Percentiles rank a stretch among this genome's conserved stretches.
These are phyloP conservation scores for Apiospora aurea DNA, from an alignment of 2,329 filamentous ascomycete species.

Conservation along the genomic window DNA sequence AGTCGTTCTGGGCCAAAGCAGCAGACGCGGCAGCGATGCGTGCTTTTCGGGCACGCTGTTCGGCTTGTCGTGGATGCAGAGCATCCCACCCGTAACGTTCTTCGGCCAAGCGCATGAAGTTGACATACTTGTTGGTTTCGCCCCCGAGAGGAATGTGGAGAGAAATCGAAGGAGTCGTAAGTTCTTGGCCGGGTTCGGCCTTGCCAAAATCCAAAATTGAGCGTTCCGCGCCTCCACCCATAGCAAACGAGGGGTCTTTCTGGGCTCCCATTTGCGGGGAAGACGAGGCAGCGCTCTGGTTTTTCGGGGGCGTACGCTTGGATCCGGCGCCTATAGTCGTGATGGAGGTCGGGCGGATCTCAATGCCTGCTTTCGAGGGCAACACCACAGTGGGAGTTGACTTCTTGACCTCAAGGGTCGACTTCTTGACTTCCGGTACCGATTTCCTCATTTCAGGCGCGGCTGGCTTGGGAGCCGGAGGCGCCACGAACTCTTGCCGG, in stretches of 20 bases:
- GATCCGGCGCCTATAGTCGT: conserved; percentile 42
- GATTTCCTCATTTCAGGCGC: conserved; percentile 32
- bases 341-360: conserved; percentile 44
- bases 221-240: conserved; percentile 51
- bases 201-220: conserved; percentile 70
- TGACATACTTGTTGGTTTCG: conserved; percentile 88
- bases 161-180: conserved; percentile 76
- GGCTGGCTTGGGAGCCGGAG: conserved; percentile 40
- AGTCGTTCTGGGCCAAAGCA: conserved; percentile 78
- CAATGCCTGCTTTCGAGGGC: conserved; percentile 39
- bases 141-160: conserved; percentile 83
- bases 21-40: conserved; percentile 90
- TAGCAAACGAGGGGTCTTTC: conserved; percentile 52
- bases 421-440: conserved; percentile 20
- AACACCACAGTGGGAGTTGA: conserved; percentile 42
- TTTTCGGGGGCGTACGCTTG: conserved; percentile 44
- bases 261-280: conserved; percentile 59
- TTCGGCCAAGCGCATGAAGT: conserved; percentile 92
- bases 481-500: conserved; percentile 45
- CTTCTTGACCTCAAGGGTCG: conserved; percentile 48
- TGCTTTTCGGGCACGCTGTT: conserved; percentile 84
- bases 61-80: conserved; percentile 87
- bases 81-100: conserved; percentile 95
- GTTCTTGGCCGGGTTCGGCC: conserved; percentile 64
- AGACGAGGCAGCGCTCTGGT: conserved; percentile 48